Evolutionary conservation across 192 early-diverging fungal species (phyloP), one percentile per base, ranked within the genome.

Genomic region (Entophlyctis luteolus): DNA sequence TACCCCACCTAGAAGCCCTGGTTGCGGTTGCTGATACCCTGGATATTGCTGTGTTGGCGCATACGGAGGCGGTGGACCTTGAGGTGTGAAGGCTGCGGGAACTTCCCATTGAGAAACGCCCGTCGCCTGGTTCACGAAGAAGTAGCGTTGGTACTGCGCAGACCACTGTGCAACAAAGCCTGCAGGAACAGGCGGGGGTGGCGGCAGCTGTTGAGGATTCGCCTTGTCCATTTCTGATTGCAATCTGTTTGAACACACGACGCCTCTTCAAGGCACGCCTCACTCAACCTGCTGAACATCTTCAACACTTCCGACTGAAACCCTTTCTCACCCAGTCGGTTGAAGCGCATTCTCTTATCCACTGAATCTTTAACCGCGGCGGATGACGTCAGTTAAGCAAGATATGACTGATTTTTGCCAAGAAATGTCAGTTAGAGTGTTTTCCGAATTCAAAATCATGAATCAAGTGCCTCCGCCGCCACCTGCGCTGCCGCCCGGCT

Each of bases 401-500:
- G n/a, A n/a, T n/a, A n/a, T n/a, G n/a, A n/a, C n/a, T n/a, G n/a
- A n/a, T n/a, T n/a, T n/a, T n/a, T n/a, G n/a, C n/a, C n/a, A n/a
- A n/a, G n/a, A n/a, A n/a, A n/a, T n/a, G n/a, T n/a, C n/a, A n/a
- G n/a, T n/a, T n/a, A n/a, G n/a, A n/a, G n/a, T n/a, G n/a, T n/a
- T n/a, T n/a, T n/a, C n/a, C n/a, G n/a, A n/a, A n/a, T n/a, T n/a
- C n/a, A n/a, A n/a, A n/a, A n/a, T n/a, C n/a, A n/a, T n/a, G n/a
- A n/a, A n/a, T n/a, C n/a, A n/a, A n/a, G n/a, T n/a, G n/a, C n/a
- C n/a, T n/a, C n/a, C n/a, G n/a, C n/a, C n/a, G n/a, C n/a, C 49
- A 52, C 49, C 55, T 36, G 33, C 55, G 8, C 55, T 57, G 8
- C 55, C 55, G 25, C 25, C 31, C 25, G 55, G 55, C 12, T 57